Evolutionary conservation across 2,329 filamentous ascomycete genomes (phyloP), one percentile per base, ranked within the genome.

Genomic region (Fusarium sp.): DNA sequence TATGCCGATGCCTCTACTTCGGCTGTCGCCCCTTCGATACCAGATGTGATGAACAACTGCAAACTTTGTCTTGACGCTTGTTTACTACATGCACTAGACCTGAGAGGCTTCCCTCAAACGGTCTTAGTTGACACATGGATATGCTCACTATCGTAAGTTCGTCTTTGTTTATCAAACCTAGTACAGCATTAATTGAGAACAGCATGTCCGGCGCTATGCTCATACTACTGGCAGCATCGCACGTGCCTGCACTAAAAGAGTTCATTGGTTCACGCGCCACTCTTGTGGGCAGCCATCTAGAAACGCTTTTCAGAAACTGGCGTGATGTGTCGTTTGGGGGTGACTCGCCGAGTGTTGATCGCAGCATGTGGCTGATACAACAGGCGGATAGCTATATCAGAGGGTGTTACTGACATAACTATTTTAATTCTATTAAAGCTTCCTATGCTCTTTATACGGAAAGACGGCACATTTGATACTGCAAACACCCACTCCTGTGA

Each of bases 61-160:
- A 79, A 81, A 40, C 73, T 79, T 1, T 84, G 83, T 39, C 72
- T 85, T 0, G 81, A 84, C 52, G 82, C 83, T 0, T 85, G 83
- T 32, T 67, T 83, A 15, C 62, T 85, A 39, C 84, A 86, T 51
- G 83, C 84, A 0, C 71, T 83, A 40, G 84, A 85, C 39, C 63
- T 86, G 5, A 70, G 81, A 22, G 80, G 81, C 0, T 85, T 83
- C 55, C 76, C 81, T 0, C 84, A 86, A 47, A 86, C 84, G 0
- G 79, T 86, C 0, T 71, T 86, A 33, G 79, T 86, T 2, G 84
- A 86, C 65, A 84, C 83, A 0, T 86, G 84, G 84, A 85, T 86
- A 22, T 86, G 84, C 45, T 83, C 83, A 0, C 67, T 86, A 0
- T 85, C 83, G 83, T 85, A 74, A 71, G 82, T 78, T 14, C 4